A percentile compares a stretch with the other conserved stretches of the same genome.
phyloP scores from a whole-genome alignment of 208 protist genomes.

The Crithidia fasciculata region DNA sequence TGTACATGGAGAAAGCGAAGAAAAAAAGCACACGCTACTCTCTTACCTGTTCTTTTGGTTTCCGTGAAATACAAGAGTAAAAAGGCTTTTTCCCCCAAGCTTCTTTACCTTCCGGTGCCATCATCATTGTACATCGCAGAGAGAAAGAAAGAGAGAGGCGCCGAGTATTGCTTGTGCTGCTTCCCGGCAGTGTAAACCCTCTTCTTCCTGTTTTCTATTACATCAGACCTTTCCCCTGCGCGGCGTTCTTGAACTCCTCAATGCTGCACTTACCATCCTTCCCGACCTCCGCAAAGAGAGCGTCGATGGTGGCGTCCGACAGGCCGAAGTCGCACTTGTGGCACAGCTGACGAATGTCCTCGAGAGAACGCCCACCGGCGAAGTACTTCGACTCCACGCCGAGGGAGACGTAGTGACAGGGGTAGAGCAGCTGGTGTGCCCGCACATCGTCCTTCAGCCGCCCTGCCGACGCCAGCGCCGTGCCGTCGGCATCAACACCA shows the following conservation, averaged over 20 bases:
- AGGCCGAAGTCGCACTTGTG: constrained; percentile 77
- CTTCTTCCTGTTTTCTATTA: constrained; percentile 16
- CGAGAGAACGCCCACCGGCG: constrained; percentile 68
- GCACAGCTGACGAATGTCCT: constrained; percentile 64
- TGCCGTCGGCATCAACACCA: background rate
- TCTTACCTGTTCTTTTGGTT: too few relatives aligned
- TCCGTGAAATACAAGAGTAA: too few relatives aligned
- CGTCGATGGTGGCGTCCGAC: constrained; percentile 68
- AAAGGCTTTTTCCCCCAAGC: too few relatives aligned
- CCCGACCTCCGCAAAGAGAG: constrained; percentile 63
- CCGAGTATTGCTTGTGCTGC: too few relatives aligned
- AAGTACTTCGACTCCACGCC: constrained; percentile 88
- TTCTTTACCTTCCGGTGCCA: too few relatives aligned
- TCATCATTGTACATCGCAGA: too few relatives aligned
- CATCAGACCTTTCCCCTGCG: constrained; percentile 71
- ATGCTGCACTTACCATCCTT: constrained; percentile 69
- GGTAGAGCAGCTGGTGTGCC: constrained; percentile 79
- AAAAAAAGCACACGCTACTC: too few relatives aligned
- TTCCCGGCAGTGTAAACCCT: background rate
- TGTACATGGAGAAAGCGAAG: too few relatives aligned
- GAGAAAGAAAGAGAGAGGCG: too few relatives aligned
- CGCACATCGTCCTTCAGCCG: constrained; percentile 67
- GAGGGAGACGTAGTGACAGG: constrained; percentile 79
- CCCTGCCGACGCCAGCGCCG: constrained; percentile 18
- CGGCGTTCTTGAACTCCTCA: constrained; percentile 89